Evolutionary conservation across 2,329 filamentous ascomycete species (phyloP), one percentile per base, ranked within the genome.

Genomic region (Diaporthe sp.): DNA sequence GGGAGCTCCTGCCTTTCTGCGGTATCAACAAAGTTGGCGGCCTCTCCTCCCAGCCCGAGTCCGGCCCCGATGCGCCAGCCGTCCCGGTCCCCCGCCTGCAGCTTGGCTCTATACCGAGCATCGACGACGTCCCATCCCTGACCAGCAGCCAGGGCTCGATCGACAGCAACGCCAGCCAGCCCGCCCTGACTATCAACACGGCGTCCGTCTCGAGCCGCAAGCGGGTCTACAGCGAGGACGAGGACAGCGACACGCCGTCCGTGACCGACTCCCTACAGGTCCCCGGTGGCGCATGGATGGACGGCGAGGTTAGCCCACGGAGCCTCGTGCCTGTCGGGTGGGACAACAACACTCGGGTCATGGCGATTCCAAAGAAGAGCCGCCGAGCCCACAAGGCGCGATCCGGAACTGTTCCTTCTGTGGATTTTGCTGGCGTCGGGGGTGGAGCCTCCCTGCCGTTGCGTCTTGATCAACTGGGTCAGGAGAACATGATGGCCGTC

Each of bases 1-100:
- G 89, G 44, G 95, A 97, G 81, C 87, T 98, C 6, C 86, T 93
- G 10, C 95, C 95, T 0, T 97, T 95, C 82, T 96, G 94, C 82
- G 95, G 94, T 37, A 88, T 97, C 78, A 89, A 95, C 85, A 95
- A 92, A 80, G 88, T 94, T 74, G 94, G 94, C 53, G 94, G 94
- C 0, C 85, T 93, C 57, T 89, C 89, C 42, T 86, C 89, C 39
- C 93, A 95, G 81, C 87, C 73, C 72, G 57, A 22, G 2, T 37
- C 75, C 53, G 44, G 74, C 42, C 77, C 75, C 53, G 49, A 49
- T 46, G 46, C 61, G 17, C 44, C 44, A 34, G 8, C 44, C 37
- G 13, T 37, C 55, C 46, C 34, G 80, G 25, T 74, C 76, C 46
- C 73, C 77, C 53, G 77, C 46, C 76, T 80, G 25, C 74, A 25